Evolutionary conservation across 1,284 basidiomycete species (phyloP).

Genomic region (Apiotrichum brassicae): DNA sequence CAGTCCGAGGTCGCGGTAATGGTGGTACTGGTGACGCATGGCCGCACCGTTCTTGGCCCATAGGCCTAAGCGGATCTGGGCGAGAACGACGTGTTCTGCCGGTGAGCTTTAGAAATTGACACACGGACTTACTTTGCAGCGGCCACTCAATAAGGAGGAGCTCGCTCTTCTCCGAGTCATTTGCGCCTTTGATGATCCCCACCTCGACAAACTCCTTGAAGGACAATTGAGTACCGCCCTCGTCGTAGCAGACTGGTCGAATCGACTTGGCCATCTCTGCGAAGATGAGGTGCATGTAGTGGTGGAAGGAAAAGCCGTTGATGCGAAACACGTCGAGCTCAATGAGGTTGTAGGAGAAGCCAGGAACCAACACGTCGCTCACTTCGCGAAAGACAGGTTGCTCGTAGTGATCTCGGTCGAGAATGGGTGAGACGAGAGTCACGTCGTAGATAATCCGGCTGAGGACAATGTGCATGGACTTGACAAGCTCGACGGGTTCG

Average conservation of each 20-base stretch:
- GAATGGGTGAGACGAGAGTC: constrained; percentile 39
- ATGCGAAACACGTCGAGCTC: constrained; percentile 62
- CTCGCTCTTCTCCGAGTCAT: constrained; percentile 21
- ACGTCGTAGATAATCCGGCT: constrained; percentile 64
- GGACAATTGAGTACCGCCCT: not conserved
- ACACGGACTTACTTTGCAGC: constrained; percentile 60
- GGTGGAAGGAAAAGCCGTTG: constrained; percentile 62
- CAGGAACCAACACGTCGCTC: constrained; percentile 20
- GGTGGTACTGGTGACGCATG: constrained; percentile 89
- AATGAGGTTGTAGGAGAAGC: constrained; percentile 48
- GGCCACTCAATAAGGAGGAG: constrained; percentile 73
- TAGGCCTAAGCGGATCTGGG: constrained; percentile 88
- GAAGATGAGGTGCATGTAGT: constrained; percentile 85
- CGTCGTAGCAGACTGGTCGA: constrained; percentile 10
- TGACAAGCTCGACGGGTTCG: constrained; percentile 56
- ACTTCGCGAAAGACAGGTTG: constrained; percentile 57
- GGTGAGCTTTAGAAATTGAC: not conserved
- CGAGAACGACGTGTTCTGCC: constrained; percentile 54
- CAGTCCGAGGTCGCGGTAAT: constrained; percentile 93
- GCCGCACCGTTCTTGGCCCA: constrained; percentile 98
- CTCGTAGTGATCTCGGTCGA: constrained; percentile 61
- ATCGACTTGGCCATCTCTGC: constrained; percentile 73
- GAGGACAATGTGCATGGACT: constrained; percentile 63
- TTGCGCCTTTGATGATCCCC: constrained; percentile 6
- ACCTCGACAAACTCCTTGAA: constrained; percentile 19